Percentiles rank a stretch among this genome's conserved stretches.
These are phyloP conservation scores for Candolleomyces efflorescens DNA, from an alignment of 768 basidiomycete genomes.

Conservation along the genomic window DNA sequence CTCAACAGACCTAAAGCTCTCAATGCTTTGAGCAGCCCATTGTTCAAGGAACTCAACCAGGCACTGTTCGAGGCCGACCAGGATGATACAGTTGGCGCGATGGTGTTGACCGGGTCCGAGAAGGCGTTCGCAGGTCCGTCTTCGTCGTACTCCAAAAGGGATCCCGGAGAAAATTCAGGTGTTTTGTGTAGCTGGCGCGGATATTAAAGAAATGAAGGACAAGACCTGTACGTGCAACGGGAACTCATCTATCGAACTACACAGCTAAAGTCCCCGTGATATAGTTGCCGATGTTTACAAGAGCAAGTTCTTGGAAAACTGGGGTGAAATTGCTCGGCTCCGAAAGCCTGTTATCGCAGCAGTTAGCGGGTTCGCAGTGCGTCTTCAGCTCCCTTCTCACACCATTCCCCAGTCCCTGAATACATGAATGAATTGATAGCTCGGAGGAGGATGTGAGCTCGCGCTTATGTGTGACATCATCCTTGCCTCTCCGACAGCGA, in stretches of 20 bases:
- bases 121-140: constrained; percentile 87
- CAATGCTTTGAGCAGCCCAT: constrained; percentile 79
- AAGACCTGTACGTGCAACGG: constrained; percentile 66
- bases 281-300: constrained; percentile 84
- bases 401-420: too few species aligned
- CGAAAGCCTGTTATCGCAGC: constrained; percentile 96
- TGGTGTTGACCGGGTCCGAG: constrained; percentile 91
- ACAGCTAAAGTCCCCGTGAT: neutral
- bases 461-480: constrained; percentile 97
- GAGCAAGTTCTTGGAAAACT: constrained; percentile 80
- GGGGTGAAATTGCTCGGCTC: constrained; percentile 68
- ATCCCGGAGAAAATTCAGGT: neutral
- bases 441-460: constrained; percentile 96
- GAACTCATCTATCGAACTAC: too few species aligned
- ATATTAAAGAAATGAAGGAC: constrained; percentile 99
- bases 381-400: constrained; percentile 19
- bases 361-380: constrained; percentile 88
- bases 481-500: constrained; percentile 83
- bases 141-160: neutral
- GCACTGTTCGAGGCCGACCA: constrained; percentile 68
- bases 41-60: constrained; percentile 78
- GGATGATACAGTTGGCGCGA: constrained; percentile 71
- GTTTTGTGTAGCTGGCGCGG: constrained; percentile 71
- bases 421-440: constrained; percentile 39
- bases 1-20: constrained; percentile 88